Conservation (phyloP, 345 rosid genomes). For the Microthlaspi erraticum region DNA sequence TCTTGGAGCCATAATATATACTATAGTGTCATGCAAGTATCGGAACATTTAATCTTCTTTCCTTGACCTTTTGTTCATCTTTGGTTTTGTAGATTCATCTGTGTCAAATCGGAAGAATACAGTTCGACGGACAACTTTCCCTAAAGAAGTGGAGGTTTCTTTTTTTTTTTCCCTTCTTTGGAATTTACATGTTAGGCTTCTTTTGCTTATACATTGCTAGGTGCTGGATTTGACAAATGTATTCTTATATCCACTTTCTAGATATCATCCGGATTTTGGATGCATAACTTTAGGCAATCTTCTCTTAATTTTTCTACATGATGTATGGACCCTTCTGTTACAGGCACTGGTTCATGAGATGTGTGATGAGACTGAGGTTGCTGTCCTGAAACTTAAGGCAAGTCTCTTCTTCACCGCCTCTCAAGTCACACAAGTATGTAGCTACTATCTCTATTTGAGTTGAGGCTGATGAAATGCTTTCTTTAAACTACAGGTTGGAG, state of each 20-base stretch:
- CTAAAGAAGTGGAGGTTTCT: conserved; percentile 77
- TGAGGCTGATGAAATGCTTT: conserved; percentile 16
- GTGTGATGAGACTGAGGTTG: conserved; percentile 94
- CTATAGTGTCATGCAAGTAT: background rate
- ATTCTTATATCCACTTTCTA: conserved; percentile 1
- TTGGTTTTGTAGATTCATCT: conserved; percentile 41
- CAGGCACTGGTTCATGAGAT: conserved; percentile 85
- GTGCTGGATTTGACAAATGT: conserved; percentile 27
- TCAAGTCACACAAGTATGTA: background rate
- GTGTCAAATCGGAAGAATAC: conserved; percentile 50
- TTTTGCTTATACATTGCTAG: conserved; percentile 9
- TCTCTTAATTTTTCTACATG: background rate
- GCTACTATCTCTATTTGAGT: background rate
- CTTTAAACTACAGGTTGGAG: conserved; percentile 69
- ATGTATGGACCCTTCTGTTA: conserved; percentile 16
- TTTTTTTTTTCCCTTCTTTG: conserved; percentile 25
- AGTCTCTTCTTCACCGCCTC: conserved; percentile 1
- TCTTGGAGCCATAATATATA: background rate
- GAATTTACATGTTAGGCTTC: conserved; percentile 17
- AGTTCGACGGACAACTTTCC: conserved; percentile 59
- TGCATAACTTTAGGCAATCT: conserved; percentile 31
- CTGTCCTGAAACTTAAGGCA: conserved; percentile 93
- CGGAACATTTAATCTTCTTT: background rate
- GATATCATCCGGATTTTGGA: conserved; percentile 26
- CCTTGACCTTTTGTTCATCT: conserved; percentile 9